These are phyloP conservation scores for Populus euphratica DNA, from an alignment of 345 rosid species.

Conservation along the genomic window DNA sequence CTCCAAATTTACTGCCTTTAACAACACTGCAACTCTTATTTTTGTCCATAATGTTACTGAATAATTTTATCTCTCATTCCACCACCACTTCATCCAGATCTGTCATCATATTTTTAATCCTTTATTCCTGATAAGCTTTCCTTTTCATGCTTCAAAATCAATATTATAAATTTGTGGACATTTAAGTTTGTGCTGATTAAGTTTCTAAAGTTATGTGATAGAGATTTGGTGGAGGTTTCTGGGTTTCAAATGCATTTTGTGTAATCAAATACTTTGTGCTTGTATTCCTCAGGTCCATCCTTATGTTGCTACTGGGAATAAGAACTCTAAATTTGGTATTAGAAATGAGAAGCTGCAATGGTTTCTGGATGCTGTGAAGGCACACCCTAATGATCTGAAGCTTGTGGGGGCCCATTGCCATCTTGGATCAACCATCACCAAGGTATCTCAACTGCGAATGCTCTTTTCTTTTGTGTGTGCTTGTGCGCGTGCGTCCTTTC, in stretches of 20 bases:
- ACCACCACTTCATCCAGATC: neutral
- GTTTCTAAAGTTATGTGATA: neutral
- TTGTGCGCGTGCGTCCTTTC: neutral
- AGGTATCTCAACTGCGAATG: conserved; percentile 37
- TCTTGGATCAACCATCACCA: conserved; percentile 96
- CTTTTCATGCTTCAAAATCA: neutral
- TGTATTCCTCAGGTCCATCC: conserved; percentile 71
- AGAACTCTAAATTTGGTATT: conserved; percentile 96
- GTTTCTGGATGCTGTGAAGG: conserved; percentile 94
- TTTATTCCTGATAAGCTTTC: too few species aligned
- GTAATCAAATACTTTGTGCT: neutral
- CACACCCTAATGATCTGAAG: conserved; percentile 78
- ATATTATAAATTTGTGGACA: neutral
- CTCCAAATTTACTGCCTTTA: neutral
- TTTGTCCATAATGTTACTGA: neutral
- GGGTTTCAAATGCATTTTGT: neutral
- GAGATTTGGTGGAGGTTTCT: neutral
- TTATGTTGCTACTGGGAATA: conserved; percentile 95
- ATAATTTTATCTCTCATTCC: neutral
- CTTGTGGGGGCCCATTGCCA: conserved; percentile 98
- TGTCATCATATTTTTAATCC: neutral
- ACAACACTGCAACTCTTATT: neutral
- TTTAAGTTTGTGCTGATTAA: neutral
- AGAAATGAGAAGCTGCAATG: conserved; percentile 98
- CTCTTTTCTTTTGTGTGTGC: neutral